Conservation (phyloP, 2,329 filamentous ascomycete species). For the Dendrostoma leiphaemia region DNA sequence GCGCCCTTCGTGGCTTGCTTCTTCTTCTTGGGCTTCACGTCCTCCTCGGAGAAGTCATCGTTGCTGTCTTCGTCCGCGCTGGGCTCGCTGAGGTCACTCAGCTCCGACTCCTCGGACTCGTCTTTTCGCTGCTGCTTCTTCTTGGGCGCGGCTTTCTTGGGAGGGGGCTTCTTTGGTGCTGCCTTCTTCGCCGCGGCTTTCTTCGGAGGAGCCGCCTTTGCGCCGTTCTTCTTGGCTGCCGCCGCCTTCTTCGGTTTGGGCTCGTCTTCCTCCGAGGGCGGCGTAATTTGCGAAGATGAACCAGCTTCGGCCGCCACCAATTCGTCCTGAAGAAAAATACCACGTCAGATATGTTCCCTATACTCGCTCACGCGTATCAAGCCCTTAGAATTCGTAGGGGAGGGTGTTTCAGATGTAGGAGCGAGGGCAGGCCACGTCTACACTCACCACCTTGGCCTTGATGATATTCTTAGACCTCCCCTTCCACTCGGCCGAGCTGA, state of each 20-base stretch:
- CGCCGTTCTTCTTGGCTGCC: conserved; percentile 29
- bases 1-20: too few relatives aligned
- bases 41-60: too few relatives aligned
- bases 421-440: too few relatives aligned
- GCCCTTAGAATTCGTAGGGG: too few relatives aligned
- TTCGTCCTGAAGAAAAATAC: conserved; percentile 3
- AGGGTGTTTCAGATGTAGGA: too few relatives aligned
- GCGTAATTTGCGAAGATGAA: conserved; percentile 1
- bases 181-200: conserved; percentile 32
- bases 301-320: conserved; percentile 8
- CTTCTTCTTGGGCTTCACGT: conserved; percentile 5
- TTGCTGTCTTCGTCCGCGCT: too few relatives aligned
- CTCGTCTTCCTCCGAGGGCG: conserved; percentile 19
- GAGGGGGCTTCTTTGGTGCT: not conserved
- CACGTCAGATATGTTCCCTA: too few relatives aligned
- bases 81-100: conserved; percentile 24
- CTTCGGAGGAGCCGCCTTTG: conserved; percentile 22
- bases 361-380: too few relatives aligned
- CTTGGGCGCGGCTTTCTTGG: conserved; percentile 15
- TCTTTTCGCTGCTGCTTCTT: conserved; percentile 15
- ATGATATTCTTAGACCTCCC: conserved; percentile 57
- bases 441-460: conserved; percentile 51
- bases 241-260: conserved; percentile 22
- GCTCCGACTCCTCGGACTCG: conserved; percentile 23
- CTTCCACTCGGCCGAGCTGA: conserved; percentile 53